Percentiles rank a stretch among this genome's conserved stretches.
Conservation (phyloP, 331 rosid genomes). For the Phaseolus coccineus region DNA sequence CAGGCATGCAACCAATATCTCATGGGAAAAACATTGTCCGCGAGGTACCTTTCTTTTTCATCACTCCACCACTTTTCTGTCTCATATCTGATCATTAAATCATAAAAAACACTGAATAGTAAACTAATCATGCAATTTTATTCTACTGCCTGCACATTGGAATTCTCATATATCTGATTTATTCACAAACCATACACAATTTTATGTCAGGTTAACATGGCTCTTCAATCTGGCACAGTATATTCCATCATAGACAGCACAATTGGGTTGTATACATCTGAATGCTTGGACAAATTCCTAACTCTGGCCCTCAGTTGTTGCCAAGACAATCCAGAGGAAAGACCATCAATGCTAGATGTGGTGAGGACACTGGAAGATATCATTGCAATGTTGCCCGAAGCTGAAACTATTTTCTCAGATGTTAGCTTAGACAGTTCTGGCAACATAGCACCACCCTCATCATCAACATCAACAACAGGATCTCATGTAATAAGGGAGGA, state of each 20-base stretch:
- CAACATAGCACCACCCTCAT: slow-evolving; percentile 48
- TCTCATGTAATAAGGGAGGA: slow-evolving; percentile 46
- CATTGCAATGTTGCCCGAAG: slow-evolving; percentile 60
- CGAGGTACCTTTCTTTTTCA: slow-evolving; percentile 54
- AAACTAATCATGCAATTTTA: not conserved
- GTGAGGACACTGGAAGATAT: slow-evolving; percentile 85
- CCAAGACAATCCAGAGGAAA: slow-evolving; percentile 65
- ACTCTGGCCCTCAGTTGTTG: slow-evolving; percentile 79
- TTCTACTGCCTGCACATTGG: not conserved
- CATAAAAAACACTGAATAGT: slow-evolving; percentile 11
- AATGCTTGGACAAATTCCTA: slow-evolving; percentile 63
- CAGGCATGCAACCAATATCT: slow-evolving; percentile 77
- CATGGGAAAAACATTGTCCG: slow-evolving; percentile 87
- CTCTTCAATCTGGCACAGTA: slow-evolving; percentile 57
- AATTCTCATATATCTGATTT: not conserved
- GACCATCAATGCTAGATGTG: slow-evolving; percentile 80
- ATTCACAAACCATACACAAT: not conserved
- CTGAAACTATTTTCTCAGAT: slow-evolving; percentile 54
- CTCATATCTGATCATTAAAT: slow-evolving; percentile 5
- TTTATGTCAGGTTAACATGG: slow-evolving; percentile 66
- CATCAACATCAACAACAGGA: slow-evolving; percentile 47
- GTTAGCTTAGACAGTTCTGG: slow-evolving; percentile 48
- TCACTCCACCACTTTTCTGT: not conserved
- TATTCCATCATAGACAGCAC: slow-evolving; percentile 68
- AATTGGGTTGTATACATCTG: slow-evolving; percentile 68